These are phyloP conservation scores for Kwoniella botswanensis DNA, from an alignment of 768 basidiomycete species.

Conservation along the genomic window DNA sequence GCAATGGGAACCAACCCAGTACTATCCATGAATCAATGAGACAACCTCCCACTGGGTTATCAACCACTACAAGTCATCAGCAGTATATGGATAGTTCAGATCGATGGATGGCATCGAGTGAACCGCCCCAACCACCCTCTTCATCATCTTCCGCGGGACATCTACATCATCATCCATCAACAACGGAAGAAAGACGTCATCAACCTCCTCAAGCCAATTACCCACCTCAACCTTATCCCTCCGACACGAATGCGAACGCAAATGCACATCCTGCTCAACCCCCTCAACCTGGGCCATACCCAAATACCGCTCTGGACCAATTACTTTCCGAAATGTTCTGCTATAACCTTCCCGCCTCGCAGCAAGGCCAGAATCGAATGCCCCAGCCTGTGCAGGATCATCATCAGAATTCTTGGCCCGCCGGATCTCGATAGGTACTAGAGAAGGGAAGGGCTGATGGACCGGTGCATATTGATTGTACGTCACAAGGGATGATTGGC, in stretches of 20 bases:
- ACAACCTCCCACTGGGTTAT: neutral
- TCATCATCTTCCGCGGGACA: neutral
- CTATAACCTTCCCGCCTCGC: slow-evolving; percentile 22
- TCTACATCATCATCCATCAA: slow-evolving; percentile 1
- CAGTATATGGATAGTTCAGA: slow-evolving; percentile 43
- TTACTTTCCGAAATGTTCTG: slow-evolving; percentile 45
- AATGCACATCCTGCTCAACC: neutral
- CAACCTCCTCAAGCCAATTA: neutral
- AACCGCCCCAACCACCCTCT: slow-evolving; percentile 5
- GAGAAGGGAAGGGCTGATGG: neutral
- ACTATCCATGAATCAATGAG: neutral
- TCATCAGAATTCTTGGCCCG: slow-evolving; percentile 3
- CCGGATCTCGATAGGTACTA: neutral
- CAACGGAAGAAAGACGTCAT: neutral
- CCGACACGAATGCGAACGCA: neutral
- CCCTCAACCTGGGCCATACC: slow-evolving; percentile 2
- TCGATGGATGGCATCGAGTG: slow-evolving; percentile 8
- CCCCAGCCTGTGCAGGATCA: neutral
- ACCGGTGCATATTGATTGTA: no score
- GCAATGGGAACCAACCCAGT: neutral
- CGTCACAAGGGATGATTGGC: no score
- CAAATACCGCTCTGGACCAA: slow-evolving; percentile 37
- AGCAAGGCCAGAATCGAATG: slow-evolving; percentile 1
- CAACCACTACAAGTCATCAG: slow-evolving; percentile 17
- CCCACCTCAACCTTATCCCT: neutral